Conservation (phyloP, 2,329 filamentous ascomycete genomes). For the Talaromyces sp. region DNA sequence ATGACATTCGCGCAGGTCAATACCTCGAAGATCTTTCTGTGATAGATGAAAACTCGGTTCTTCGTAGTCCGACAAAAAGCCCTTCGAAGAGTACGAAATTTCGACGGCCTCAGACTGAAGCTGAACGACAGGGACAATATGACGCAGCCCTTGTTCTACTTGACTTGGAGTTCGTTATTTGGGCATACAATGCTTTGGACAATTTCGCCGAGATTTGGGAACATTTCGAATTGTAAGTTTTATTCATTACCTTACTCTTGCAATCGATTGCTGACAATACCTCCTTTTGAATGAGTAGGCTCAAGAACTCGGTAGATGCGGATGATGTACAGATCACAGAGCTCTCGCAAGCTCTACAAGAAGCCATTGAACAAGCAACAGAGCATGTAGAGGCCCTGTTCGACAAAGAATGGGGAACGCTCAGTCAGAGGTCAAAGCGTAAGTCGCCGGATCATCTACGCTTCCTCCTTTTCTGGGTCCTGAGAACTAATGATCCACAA, state of each 20-base stretch:
- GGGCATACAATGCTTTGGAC: constrained; percentile 65
- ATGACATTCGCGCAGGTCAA: constrained; percentile 33
- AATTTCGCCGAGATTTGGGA: constrained; percentile 59
- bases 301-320: constrained; percentile 29
- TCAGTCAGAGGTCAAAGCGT: constrained; percentile 1
- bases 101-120: constrained; percentile 26
- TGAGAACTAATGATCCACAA: neutral
- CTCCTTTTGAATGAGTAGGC: constrained; percentile 15
- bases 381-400: constrained; percentile 57
- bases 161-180: constrained; percentile 66
- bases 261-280: constrained; percentile 11
- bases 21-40: constrained; percentile 24
- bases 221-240: constrained; percentile 40
- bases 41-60: constrained; percentile 27
- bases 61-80: constrained; percentile 34
- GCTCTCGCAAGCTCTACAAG: constrained; percentile 55
- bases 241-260: neutral
- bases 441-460: neutral
- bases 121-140: constrained; percentile 20
- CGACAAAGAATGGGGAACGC: constrained; percentile 27
- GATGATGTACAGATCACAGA: constrained; percentile 38
- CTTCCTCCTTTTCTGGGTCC: neutral
- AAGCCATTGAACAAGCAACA: constrained; percentile 54
- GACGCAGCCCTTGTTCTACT: constrained; percentile 57
- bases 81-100: constrained; percentile 21